These are phyloP conservation scores for Luffa acutangula DNA, from an alignment of 306 rosid species.

Conservation along the genomic window DNA sequence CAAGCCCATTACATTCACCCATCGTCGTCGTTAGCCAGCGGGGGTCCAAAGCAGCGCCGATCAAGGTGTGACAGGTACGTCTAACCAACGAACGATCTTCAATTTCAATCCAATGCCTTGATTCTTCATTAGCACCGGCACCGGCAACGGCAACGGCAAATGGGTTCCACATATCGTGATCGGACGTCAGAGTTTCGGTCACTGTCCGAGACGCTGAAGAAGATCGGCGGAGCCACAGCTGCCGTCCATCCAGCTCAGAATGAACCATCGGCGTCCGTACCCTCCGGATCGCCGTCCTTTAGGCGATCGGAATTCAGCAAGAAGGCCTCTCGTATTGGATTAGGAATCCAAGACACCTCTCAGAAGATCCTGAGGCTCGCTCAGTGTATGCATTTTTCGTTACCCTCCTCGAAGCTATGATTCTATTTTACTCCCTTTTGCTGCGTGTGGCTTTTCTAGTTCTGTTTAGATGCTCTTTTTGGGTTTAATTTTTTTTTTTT, in stretches of 20 bases:
- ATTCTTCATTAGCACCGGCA: background rate
- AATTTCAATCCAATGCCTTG: background rate
- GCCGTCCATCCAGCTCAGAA: constrained; percentile 25
- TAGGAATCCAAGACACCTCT: constrained; percentile 71
- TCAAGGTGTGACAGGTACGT: background rate
- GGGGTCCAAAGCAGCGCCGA: background rate
- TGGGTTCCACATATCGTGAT: constrained; percentile 67
- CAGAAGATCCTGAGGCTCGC: constrained; percentile 66
- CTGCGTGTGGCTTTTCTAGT: background rate
- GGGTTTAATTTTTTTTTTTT: background rate
- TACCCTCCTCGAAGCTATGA: background rate
- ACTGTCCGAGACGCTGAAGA: constrained; percentile 56
- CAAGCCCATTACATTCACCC: background rate
- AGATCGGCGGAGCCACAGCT: constrained; percentile 36
- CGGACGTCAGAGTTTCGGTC: constrained; percentile 87
- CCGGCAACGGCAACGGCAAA: constrained; percentile 24
- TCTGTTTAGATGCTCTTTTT: background rate
- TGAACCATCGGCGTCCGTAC: constrained; percentile 28
- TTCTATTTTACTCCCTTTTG: background rate
- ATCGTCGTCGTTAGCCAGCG: background rate
- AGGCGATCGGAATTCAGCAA: constrained; percentile 75
- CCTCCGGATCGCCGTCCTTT: background rate
- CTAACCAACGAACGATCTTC: background rate
- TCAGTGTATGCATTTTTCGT: constrained; percentile 29
- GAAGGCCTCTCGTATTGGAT: constrained; percentile 71